These are phyloP conservation scores for Nothophaeocryptopus gaeumannii DNA, from an alignment of 2,329 filamentous ascomycete genomes.

Conservation along the genomic window DNA sequence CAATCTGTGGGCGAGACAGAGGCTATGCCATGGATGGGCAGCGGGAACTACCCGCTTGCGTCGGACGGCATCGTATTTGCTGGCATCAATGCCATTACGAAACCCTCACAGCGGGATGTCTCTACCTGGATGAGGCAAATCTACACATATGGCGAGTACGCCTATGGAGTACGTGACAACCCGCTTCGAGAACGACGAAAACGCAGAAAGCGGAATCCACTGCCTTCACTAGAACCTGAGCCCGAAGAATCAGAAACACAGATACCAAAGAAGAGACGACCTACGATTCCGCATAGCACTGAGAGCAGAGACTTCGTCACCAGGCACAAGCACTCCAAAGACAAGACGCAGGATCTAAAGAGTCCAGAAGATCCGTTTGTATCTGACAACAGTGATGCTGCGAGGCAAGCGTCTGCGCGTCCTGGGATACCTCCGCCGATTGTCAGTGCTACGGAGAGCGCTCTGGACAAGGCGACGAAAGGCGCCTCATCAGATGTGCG, in stretches of 20 bases:
- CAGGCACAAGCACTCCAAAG: background rate
- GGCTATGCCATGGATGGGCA: slow-evolving; percentile 66
- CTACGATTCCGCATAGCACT: slow-evolving; percentile 7
- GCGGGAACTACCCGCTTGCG: slow-evolving; percentile 62
- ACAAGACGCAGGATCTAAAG: background rate
- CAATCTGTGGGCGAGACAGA: slow-evolving; percentile 25
- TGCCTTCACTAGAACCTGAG: slow-evolving; percentile 1
- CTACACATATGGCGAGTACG: slow-evolving; percentile 76
- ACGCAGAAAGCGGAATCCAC: slow-evolving; percentile 40
- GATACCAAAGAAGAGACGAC: background rate
- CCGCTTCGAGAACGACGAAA: slow-evolving; percentile 63
- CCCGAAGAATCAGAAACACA: slow-evolving; percentile 7
- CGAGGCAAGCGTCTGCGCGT: slow-evolving; percentile 13
- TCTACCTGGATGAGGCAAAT: slow-evolving; percentile 86
- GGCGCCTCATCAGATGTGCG: slow-evolving; percentile 26
- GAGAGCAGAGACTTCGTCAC: slow-evolving; percentile 16
- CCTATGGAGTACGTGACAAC: slow-evolving; percentile 81
- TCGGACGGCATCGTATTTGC: slow-evolving; percentile 86
- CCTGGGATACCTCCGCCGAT: slow-evolving; percentile 49
- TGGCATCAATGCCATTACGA: slow-evolving; percentile 70
- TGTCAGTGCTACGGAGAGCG: slow-evolving; percentile 43
- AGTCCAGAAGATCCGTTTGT: background rate
- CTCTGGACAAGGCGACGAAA: slow-evolving; percentile 43
- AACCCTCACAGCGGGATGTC: slow-evolving; percentile 67
- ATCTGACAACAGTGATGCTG: slow-evolving; percentile 3